A percentile compares a stretch with the other conserved stretches of the same genome.
Evolutionary conservation across 1,139 yeast species (phyloP).

Genomic region (Sugiyamaella grinbergsii): DNA sequence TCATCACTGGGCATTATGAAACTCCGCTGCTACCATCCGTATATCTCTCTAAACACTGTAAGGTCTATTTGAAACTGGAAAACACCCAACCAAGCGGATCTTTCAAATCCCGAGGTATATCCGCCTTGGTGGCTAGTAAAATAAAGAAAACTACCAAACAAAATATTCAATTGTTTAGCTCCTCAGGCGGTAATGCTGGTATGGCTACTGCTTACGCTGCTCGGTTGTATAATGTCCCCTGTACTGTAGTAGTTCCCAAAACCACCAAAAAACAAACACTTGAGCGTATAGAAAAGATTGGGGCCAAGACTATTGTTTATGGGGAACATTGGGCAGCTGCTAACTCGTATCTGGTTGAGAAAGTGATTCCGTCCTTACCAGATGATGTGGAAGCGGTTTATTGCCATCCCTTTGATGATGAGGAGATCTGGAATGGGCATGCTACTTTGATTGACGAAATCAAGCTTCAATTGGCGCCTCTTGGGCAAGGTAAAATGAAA

Average conservation of each 20-base stretch:
- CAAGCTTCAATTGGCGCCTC: conserved; percentile 45
- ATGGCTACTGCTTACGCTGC: conserved; percentile 71
- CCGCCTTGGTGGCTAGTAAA: conserved; percentile 40
- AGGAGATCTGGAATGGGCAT: conserved; percentile 70
- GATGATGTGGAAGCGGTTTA: conserved; percentile 50
- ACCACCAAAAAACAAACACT: conserved; percentile 49
- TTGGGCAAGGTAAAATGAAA: conserved; percentile 32
- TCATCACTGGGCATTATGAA: conserved; percentile 26
- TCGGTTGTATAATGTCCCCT: conserved; percentile 47
- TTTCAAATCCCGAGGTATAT: conserved; percentile 69
- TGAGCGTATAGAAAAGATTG: conserved; percentile 47
- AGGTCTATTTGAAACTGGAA: conserved; percentile 62
- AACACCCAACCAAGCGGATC: conserved; percentile 71
- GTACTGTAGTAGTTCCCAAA: conserved; percentile 68
- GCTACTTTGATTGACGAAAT: conserved; percentile 62
- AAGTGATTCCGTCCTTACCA: conserved; percentile 43
- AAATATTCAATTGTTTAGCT: conserved; percentile 56
- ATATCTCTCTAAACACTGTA: conserved; percentile 45
- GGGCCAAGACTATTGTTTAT: conserved; percentile 56
- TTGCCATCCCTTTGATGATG: conserved; percentile 71
- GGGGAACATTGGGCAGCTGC: conserved; percentile 72
- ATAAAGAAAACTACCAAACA: conserved; percentile 24
- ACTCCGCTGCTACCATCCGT: conserved; percentile 39
- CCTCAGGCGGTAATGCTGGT: conserved; percentile 82
- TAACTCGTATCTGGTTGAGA: conserved; percentile 51